Conservation (phyloP, 768 basidiomycete species). For the Kwoniella dendrophila region DNA sequence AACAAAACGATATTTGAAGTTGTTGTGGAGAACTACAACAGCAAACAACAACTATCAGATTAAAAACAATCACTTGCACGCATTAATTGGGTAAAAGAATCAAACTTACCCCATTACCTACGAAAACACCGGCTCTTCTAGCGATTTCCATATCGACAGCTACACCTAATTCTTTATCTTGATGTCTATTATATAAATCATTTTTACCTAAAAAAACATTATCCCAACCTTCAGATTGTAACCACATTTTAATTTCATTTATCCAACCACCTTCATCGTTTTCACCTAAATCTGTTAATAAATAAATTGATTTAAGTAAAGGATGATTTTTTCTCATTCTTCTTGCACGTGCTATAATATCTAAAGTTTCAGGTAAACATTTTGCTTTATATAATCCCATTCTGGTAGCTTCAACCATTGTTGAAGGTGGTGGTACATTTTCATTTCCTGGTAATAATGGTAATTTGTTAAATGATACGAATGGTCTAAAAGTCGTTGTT, state of each 20-base stretch:
- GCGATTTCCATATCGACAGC: slow-evolving; percentile 55
- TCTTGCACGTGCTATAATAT: slow-evolving; percentile 53
- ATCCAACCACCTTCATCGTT: too few relatives aligned
- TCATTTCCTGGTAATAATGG: slow-evolving; percentile 53
- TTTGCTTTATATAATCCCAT: slow-evolving; percentile 53
- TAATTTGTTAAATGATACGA: slow-evolving; percentile 53
- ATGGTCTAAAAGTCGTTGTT: slow-evolving; percentile 38
- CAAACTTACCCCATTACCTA: slow-evolving; percentile 54
- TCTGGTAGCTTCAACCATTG: slow-evolving; percentile 46
- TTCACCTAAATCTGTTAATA: slow-evolving; percentile 50
- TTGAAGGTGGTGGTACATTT: slow-evolving; percentile 48
- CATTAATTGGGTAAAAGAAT: background rate
- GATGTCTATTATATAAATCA: slow-evolving; percentile 43
- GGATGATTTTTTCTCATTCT: slow-evolving; percentile 54
- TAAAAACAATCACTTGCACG: too few relatives aligned
- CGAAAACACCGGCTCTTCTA: slow-evolving; percentile 52
- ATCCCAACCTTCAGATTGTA: slow-evolving; percentile 53
- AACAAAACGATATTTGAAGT: slow-evolving; percentile 53
- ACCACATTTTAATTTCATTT: slow-evolving; percentile 49
- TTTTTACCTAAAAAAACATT: slow-evolving; percentile 38
- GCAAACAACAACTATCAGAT: background rate
- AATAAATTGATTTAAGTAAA: slow-evolving; percentile 45
- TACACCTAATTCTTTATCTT: slow-evolving; percentile 49
- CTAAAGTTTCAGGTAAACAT: slow-evolving; percentile 47
- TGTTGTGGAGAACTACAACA: slow-evolving; percentile 50